Conservation (phyloP, 2,329 filamentous ascomycete genomes). For the Dactylellina leptospora region DNA sequence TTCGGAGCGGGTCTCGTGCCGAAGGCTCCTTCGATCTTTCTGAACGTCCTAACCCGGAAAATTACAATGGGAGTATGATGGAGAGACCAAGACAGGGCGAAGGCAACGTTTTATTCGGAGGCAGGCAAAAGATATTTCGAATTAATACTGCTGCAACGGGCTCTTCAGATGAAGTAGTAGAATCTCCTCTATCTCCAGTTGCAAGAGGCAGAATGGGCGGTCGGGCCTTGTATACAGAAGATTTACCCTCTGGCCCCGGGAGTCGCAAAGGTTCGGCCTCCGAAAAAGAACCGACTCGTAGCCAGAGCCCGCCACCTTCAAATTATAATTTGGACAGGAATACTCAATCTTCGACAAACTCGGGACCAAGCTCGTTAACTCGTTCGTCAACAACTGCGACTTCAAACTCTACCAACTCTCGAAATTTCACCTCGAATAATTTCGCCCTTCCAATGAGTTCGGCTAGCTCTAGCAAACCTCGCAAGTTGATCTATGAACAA, state of each 20-base stretch:
- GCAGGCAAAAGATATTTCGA: constrained; percentile 87
- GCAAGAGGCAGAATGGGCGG: constrained; percentile 67
- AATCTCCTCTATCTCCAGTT: constrained; percentile 55
- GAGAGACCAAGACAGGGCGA: constrained; percentile 81
- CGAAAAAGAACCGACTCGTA: constrained; percentile 59
- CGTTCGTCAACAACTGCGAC: constrained; percentile 88
- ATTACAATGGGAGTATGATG: constrained; percentile 83
- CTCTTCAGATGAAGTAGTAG: constrained; percentile 39
- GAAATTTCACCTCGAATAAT: constrained; percentile 22
- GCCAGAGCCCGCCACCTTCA: constrained; percentile 63
- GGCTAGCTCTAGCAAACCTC: constrained; percentile 54
- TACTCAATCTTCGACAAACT: constrained; percentile 84
- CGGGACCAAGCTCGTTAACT: constrained; percentile 72
- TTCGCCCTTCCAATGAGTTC: constrained; percentile 30
- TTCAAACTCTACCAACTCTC: constrained; percentile 63
- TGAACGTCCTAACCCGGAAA: constrained; percentile 61
- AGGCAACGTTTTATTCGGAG: constrained; percentile 92
- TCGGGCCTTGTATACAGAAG: constrained; percentile 82
- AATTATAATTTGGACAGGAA: constrained; percentile 79
- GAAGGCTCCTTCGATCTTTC: constrained; percentile 49
- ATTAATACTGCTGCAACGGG: constrained; percentile 55
- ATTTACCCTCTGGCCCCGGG: constrained; percentile 70
- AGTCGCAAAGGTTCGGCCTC: constrained; percentile 65
- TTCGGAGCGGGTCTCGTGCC: constrained; percentile 67
- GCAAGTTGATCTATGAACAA: constrained; percentile 57